Evolutionary conservation across 1,284 basidiomycete species (phyloP).

Genomic region (Ceratobasidium sp.): DNA sequence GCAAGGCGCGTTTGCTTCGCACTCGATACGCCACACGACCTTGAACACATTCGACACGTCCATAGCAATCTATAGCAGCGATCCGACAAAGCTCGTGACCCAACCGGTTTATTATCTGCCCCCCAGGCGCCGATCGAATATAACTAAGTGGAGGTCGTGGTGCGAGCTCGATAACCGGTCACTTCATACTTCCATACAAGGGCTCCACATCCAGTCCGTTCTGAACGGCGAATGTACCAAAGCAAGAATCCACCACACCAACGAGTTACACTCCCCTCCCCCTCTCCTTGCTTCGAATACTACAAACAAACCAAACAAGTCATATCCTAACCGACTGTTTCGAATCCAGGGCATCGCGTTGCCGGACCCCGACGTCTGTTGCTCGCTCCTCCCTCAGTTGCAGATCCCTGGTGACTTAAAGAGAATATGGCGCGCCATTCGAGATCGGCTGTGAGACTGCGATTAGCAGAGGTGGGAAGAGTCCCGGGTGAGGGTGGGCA

Average conservation of each 20-base stretch:
- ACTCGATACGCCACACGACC: background rate
- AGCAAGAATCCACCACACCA: background rate
- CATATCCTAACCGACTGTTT: constrained; percentile 25
- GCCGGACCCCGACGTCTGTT: constrained; percentile 3
- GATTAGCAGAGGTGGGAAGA: constrained; percentile 22
- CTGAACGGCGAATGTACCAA: constrained; percentile 23
- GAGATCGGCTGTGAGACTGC: constrained; percentile 23
- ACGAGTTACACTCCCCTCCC: background rate
- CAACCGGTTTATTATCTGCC: background rate
- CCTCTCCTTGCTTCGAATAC: background rate
- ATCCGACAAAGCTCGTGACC: background rate
- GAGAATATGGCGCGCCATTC: constrained; percentile 6
- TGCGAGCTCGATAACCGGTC: background rate
- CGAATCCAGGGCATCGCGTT: constrained; percentile 19
- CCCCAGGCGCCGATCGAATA: background rate
- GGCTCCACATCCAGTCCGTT: constrained; percentile 15
- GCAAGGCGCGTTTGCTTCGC: background rate
- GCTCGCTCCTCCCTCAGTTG: constrained; percentile 37
- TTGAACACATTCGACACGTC: background rate
- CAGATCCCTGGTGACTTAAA: constrained; percentile 26
- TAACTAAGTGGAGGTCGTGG: background rate
- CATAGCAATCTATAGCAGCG: background rate
- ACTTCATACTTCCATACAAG: background rate
- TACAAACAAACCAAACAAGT: constrained; percentile 34
- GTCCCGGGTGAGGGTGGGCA: constrained; percentile 15